Percentiles rank a stretch among this genome's conserved stretches.
phyloP scores from a whole-genome alignment of 1,284 basidiomycete species.

The Ustilago vetiveriae region DNA sequence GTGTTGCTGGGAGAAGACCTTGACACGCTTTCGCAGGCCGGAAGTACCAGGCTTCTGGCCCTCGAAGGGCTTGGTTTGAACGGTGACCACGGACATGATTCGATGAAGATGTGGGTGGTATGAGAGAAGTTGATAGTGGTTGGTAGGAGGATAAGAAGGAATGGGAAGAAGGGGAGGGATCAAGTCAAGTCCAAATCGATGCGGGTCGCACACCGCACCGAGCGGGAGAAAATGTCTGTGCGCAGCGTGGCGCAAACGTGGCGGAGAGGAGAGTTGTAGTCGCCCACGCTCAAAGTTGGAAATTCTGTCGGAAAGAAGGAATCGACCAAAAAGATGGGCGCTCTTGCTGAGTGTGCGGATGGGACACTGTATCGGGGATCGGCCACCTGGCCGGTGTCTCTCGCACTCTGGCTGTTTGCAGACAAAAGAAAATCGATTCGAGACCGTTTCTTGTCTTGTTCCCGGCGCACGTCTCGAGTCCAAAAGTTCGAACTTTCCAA shows the following conservation, averaged over 20 bases:
- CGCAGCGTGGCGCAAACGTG: too few species aligned
- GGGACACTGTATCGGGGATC: too few species aligned
- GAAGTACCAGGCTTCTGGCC: conserved; percentile 67
- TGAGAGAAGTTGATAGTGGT: neutral
- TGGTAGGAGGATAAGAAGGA: neutral
- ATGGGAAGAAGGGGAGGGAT: too few species aligned
- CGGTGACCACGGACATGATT: conserved; percentile 57
- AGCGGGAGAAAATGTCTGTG: too few species aligned
- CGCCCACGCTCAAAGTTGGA: too few species aligned
- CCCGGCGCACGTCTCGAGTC: too few species aligned
- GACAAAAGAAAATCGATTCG: too few species aligned
- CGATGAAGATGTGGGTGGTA: neutral
- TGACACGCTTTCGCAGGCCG: conserved; percentile 65
- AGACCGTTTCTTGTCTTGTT: neutral
- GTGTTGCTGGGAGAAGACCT: conserved; percentile 73
- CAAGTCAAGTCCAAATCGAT: too few species aligned
- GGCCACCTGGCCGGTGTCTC: neutral
- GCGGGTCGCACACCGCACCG: too few species aligned
- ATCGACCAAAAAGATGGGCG: neutral
- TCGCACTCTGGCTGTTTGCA: neutral
- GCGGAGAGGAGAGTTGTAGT: too few species aligned
- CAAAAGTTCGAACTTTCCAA: neutral
- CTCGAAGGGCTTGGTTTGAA: conserved; percentile 64
- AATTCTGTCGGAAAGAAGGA: neutral
- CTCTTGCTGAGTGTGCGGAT: too few species aligned